Evolutionary conservation across 225 moss, liverwort and hornwort species (phyloP).

Genomic region (Polytrichum commune): DNA sequence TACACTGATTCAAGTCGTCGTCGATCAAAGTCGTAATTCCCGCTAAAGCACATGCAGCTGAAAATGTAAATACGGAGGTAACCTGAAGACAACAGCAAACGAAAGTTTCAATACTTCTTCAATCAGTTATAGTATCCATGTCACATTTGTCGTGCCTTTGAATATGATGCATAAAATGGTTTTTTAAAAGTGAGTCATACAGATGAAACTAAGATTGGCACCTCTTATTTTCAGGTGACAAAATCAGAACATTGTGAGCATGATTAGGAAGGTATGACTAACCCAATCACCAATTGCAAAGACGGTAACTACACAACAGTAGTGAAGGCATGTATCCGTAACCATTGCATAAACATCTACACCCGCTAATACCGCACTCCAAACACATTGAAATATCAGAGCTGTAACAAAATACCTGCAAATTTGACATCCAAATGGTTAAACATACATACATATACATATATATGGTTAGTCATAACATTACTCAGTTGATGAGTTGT

Average conservation of each 20-base stretch:
- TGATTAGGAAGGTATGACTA: background rate
- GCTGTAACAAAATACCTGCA: slow-evolving; percentile 70
- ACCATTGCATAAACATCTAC: slow-evolving; percentile 56
- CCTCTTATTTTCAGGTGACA: background rate
- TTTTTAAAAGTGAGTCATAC: background rate
- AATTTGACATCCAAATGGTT: too few relatives aligned
- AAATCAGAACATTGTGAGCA: background rate
- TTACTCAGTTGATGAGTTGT: too few relatives aligned
- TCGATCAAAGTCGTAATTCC: slow-evolving; percentile 76
- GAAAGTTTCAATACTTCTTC: background rate
- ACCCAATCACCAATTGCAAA: slow-evolving; percentile 76
- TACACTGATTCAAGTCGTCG: slow-evolving; percentile 58
- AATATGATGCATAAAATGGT: background rate
- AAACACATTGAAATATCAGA: slow-evolving; percentile 66
- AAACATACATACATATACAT: too few relatives aligned
- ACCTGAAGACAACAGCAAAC: slow-evolving; percentile 26
- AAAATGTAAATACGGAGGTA: slow-evolving; percentile 67
- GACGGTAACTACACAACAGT: slow-evolving; percentile 53
- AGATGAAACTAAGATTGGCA: background rate
- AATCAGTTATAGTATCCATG: background rate
- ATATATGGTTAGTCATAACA: too few relatives aligned
- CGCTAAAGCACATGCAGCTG: slow-evolving; percentile 67
- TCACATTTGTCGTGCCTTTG: background rate
- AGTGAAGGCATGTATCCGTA: slow-evolving; percentile 56
- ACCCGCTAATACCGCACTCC: slow-evolving; percentile 44